These are phyloP conservation scores for Cryptosporidium muris DNA, from an alignment of 169 alveolate genomes.

Conservation along the genomic window DNA sequence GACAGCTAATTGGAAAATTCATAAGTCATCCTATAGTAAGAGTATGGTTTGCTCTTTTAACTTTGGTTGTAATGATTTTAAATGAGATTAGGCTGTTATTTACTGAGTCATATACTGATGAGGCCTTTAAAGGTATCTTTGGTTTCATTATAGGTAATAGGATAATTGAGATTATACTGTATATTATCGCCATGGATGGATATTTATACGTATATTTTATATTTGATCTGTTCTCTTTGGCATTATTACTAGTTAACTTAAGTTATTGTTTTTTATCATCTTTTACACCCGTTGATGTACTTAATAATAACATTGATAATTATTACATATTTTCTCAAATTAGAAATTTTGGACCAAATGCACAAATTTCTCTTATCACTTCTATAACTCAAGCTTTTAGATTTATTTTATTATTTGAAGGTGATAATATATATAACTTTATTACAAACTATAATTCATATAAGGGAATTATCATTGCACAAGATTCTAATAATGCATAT, in stretches of 20 bases:
- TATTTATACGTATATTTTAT: not conserved
- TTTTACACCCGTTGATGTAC: constrained; percentile 3
- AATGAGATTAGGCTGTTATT: constrained; percentile 55
- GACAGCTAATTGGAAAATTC: not conserved
- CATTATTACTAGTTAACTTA: too few species aligned
- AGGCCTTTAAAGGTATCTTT: constrained; percentile 15
- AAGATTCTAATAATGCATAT: not conserved
- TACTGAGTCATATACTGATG: constrained; percentile 25
- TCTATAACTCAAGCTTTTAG: constrained; percentile 33
- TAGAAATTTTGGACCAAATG: constrained; percentile 16
- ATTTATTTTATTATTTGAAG: constrained; percentile 27
- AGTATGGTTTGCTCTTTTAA: constrained; percentile 18
- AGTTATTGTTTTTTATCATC: constrained; percentile 10
- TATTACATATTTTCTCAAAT: constrained; percentile 41
- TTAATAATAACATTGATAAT: constrained; percentile 1
- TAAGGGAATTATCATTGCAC: not conserved
- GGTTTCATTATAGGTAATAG: constrained; percentile 16
- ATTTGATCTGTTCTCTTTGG: constrained; percentile 19
- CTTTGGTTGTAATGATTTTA: constrained; percentile 27
- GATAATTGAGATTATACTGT: constrained; percentile 16
- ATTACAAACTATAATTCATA: not conserved
- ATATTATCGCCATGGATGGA: not conserved
- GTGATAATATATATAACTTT: constrained; percentile 2
- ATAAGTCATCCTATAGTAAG: not conserved
- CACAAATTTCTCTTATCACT: constrained; percentile 14